Conservation (phyloP, 2,329 filamentous ascomycete species). For the Ophiosphaerella herpotricha region DNA sequence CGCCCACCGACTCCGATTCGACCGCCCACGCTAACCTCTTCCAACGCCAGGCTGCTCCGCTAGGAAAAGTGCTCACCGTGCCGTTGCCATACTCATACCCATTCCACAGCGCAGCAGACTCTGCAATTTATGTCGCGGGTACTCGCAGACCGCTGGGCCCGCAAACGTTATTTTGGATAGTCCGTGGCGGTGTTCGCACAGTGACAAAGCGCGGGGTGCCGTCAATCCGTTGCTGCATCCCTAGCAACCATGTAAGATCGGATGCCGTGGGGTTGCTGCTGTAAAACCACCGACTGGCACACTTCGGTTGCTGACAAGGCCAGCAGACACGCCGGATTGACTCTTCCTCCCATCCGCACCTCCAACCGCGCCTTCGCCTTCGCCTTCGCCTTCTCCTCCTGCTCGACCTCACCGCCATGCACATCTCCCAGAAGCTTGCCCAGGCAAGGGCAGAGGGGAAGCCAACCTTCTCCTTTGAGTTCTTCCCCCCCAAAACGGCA, state of each 20-base stretch:
- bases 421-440: slow-evolving; percentile 89
- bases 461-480: slow-evolving; percentile 97
- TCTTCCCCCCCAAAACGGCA: slow-evolving; percentile 97
- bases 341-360: neutral
- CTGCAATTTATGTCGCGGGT: slow-evolving; percentile 58
- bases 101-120: slow-evolving; percentile 1
- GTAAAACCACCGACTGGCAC: slow-evolving; percentile 5
- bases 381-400: neutral
- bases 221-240: slow-evolving; percentile 4
- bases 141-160: slow-evolving; percentile 57
- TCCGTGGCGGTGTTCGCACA: slow-evolving; percentile 10
- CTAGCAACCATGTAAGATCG: slow-evolving; percentile 27
- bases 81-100: slow-evolving; percentile 2
- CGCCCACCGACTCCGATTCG: slow-evolving; percentile 2
- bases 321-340: neutral
- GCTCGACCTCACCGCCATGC: slow-evolving; percentile 66
- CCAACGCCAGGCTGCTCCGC: slow-evolving; percentile 10
- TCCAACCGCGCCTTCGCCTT: neutral
- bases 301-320: slow-evolving; percentile 1
- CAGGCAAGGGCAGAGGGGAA: slow-evolving; percentile 78
- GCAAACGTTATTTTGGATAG: slow-evolving; percentile 53
- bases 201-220: slow-evolving; percentile 13
- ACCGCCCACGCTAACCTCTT: slow-evolving; percentile 21
- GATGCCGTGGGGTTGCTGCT: slow-evolving; percentile 25
- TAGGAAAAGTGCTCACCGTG: slow-evolving; percentile 24